phyloP scores from a whole-genome alignment of 805 yeast species.

The Helenozyma baotianmanensis region DNA sequence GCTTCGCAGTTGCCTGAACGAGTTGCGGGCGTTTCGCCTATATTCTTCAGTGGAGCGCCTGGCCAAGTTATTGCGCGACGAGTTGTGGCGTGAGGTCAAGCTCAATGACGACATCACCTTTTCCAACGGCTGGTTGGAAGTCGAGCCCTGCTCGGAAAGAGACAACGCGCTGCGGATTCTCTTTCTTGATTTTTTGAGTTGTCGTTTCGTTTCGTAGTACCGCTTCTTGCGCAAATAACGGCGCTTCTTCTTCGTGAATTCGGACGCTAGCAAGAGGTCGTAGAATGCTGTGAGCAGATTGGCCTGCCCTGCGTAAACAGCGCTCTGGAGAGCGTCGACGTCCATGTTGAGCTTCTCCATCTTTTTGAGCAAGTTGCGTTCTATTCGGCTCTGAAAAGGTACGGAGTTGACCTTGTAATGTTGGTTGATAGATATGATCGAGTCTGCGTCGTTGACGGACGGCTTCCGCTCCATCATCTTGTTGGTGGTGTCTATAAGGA shows the following conservation, averaged over 20 bases:
- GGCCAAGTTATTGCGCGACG: not conserved
- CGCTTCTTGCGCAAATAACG: slow-evolving; percentile 27
- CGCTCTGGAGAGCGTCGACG: slow-evolving; percentile 51
- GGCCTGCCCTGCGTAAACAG: slow-evolving; percentile 55
- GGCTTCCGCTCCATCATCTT: slow-evolving; percentile 20
- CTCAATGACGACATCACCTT: slow-evolving; percentile 35
- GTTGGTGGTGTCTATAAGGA: slow-evolving; percentile 30
- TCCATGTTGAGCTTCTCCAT: slow-evolving; percentile 62
- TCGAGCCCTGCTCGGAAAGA: slow-evolving; percentile 24
- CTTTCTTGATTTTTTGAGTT: slow-evolving; percentile 26
- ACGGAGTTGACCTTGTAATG: slow-evolving; percentile 28
- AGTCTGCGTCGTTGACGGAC: slow-evolving; percentile 23
- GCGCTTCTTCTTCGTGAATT: slow-evolving; percentile 32
- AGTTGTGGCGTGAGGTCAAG: slow-evolving; percentile 7
- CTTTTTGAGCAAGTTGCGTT: slow-evolving; percentile 55
- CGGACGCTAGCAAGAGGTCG: slow-evolving; percentile 59
- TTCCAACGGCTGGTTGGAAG: slow-evolving; percentile 32
- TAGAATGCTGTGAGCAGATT: slow-evolving; percentile 74
- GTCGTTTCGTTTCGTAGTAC: slow-evolving; percentile 29
- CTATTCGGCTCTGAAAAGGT: slow-evolving; percentile 58
- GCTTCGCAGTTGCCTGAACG: not conserved
- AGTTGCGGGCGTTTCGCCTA: not conserved
- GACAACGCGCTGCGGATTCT: slow-evolving; percentile 35
- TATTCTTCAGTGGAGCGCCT: not conserved
- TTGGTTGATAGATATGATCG: slow-evolving; percentile 36